phyloP scores from a whole-genome alignment of 2,329 filamentous ascomycete genomes.

The Penicillium sp. region DNA sequence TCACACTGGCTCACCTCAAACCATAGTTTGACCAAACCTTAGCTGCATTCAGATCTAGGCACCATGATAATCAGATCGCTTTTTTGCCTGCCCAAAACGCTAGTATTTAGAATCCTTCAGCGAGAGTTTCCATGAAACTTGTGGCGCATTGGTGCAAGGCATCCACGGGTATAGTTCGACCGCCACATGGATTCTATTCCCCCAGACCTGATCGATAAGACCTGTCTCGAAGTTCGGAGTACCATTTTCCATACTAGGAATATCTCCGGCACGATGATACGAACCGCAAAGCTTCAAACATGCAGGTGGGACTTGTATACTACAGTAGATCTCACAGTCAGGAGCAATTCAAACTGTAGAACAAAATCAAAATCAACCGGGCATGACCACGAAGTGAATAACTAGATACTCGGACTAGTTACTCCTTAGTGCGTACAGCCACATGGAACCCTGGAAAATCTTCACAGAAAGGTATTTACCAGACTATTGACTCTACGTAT shows the following conservation, averaged over 20 bases:
- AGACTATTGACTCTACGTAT: too few species aligned
- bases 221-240: neutral
- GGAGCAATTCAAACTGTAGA: neutral
- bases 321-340: neutral
- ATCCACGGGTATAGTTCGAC: neutral
- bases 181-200: neutral
- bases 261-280: neutral
- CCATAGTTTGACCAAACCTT: neutral
- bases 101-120: neutral
- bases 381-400: neutral
- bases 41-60: neutral
- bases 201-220: neutral
- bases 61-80: neutral
- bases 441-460: too few species aligned
- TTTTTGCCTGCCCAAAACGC: neutral
- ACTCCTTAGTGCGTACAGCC: neutral
- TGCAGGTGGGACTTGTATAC: neutral
- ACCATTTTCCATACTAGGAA: neutral
- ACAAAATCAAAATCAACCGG: neutral
- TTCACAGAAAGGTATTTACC: too few species aligned
- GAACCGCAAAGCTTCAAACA: neutral
- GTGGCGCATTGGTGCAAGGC: neutral
- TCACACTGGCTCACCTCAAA: neutral
- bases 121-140: neutral
- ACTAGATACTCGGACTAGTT: neutral